Evolutionary conservation across 768 basidiomycete genomes (phyloP), one percentile per base, ranked within the genome.

Genomic region (Cubamyces sp.): DNA sequence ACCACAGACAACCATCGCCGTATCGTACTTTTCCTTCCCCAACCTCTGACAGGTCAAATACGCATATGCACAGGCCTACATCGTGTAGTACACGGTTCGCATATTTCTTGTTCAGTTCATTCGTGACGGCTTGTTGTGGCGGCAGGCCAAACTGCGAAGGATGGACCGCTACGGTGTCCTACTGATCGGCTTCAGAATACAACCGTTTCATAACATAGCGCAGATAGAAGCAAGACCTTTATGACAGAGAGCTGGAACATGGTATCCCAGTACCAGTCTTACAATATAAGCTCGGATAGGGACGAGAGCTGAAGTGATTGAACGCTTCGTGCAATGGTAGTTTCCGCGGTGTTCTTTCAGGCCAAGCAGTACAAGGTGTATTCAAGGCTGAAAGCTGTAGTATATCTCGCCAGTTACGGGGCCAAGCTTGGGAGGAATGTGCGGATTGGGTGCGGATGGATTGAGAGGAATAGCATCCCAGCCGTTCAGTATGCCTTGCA

Each of bases 1-100:
- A 95, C 90, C 95, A 98, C 70, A 96, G 78, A 71, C 87, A 88
- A 0, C 96, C 96, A 74, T 99, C 96, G 0, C 96, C 96, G 69
- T 96, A 97, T 39, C 94, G 82, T 5, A 99, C 88, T 64, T 91
- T 95, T 1, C 96, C 96, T 70, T 98, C 95, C 1, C 93, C 90
- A 1, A 87, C 90, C 65, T 93, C 84, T 0, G 87, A 78, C 42
- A 99, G 76, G 73, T 98, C 96, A 64, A 94, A 97, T 0, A 94
- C 84, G 61, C 88, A 92, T 54, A 98, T 84, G 65, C 93, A 96
- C 23, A 99, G 83, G 0, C 96, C 96, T 59, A 96, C 88, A 58
- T 94, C 90, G 69, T 95, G 92, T 18, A 98, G 77, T 48, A 96
- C 86, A 56, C 90, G 84, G 73, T 98, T 98, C 5, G 96, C 91